A percentile compares a stretch with the other conserved stretches of the same genome.
Evolutionary conservation across 257 asterid species (phyloP).

Genomic region (Orobanche coerulescens): DNA sequence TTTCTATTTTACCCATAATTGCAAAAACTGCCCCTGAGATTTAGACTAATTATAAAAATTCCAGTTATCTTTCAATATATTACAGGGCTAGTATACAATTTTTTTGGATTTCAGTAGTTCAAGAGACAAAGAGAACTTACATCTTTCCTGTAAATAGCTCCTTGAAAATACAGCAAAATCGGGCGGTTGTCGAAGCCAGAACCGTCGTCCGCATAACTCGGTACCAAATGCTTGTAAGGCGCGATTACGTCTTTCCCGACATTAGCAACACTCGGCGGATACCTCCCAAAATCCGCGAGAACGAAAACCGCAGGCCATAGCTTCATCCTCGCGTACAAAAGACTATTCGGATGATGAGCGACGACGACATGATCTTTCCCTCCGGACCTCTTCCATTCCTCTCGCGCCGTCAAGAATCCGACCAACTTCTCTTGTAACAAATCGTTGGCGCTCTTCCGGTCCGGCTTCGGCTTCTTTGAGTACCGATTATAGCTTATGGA

Average conservation of each 20-base stretch:
- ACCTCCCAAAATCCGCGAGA: conserved; percentile 78
- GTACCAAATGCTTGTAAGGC: conserved; percentile 62
- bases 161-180: conserved; percentile 68
- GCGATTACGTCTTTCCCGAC: conserved; percentile 76
- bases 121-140: conserved; percentile 32
- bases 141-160: conserved; percentile 82
- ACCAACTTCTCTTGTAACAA: conserved; percentile 59
- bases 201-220: conserved; percentile 34
- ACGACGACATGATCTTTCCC: conserved; percentile 68
- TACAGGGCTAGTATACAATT: background rate
- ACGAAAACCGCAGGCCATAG: conserved; percentile 68
- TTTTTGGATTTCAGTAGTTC: background rate
- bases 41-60: background rate
- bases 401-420: conserved; percentile 35
- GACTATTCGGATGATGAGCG: conserved; percentile 87
- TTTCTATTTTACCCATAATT: background rate
- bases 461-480: conserved; percentile 32
- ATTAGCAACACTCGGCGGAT: conserved; percentile 56
- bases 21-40: background rate
- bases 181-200: conserved; percentile 52
- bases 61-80: background rate
- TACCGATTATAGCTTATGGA: conserved; percentile 67
- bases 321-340: conserved; percentile 56
- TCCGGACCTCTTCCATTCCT: conserved; percentile 70
- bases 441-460: conserved; percentile 29